Conservation (phyloP, 2,329 filamentous ascomycete genomes). For the Nothomitra cinnamomea region DNA sequence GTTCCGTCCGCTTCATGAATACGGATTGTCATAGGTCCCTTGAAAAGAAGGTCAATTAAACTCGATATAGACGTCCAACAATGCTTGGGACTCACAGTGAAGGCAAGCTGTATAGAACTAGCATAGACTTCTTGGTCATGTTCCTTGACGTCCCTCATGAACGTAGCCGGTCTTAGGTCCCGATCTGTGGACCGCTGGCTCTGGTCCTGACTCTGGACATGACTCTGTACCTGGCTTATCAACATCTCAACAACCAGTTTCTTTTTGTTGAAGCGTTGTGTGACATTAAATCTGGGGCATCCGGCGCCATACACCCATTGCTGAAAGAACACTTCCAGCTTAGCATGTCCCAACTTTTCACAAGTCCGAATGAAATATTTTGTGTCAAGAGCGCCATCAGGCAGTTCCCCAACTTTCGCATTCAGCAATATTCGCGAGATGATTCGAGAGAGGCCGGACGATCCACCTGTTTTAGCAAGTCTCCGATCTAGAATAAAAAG, state of each 20-base stretch:
- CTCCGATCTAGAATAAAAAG: constrained; percentile 88
- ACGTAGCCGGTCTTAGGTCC: constrained; percentile 53
- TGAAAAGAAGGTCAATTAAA: not conserved
- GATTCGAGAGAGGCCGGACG: constrained; percentile 68
- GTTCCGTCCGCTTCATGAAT: constrained; percentile 98
- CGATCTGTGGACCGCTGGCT: constrained; percentile 32
- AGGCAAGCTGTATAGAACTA: constrained; percentile 57
- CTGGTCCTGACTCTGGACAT: no score
- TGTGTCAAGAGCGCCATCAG: constrained; percentile 51
- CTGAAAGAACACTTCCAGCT: constrained; percentile 78
- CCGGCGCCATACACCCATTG: constrained; percentile 86
- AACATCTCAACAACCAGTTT: constrained; percentile 85
- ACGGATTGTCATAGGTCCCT: constrained; percentile 85
- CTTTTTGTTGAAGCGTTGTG: constrained; percentile 93
- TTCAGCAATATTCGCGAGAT: constrained; percentile 75
- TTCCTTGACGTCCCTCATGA: constrained; percentile 75
- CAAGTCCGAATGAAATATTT: constrained; percentile 67
- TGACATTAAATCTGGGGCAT: constrained; percentile 73
- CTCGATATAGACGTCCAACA: not conserved
- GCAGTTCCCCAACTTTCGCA: constrained; percentile 64
- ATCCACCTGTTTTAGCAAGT: constrained; percentile 73
- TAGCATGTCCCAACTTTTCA: constrained; percentile 75
- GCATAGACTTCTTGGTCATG: constrained; percentile 50
- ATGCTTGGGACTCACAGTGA: constrained; percentile 34
- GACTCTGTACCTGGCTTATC: constrained; percentile 57